Percentiles rank a stretch among this genome's conserved stretches.
Conservation (phyloP, 1,284 basidiomycete genomes). For the Erythrobasidium hasegawianum region DNA sequence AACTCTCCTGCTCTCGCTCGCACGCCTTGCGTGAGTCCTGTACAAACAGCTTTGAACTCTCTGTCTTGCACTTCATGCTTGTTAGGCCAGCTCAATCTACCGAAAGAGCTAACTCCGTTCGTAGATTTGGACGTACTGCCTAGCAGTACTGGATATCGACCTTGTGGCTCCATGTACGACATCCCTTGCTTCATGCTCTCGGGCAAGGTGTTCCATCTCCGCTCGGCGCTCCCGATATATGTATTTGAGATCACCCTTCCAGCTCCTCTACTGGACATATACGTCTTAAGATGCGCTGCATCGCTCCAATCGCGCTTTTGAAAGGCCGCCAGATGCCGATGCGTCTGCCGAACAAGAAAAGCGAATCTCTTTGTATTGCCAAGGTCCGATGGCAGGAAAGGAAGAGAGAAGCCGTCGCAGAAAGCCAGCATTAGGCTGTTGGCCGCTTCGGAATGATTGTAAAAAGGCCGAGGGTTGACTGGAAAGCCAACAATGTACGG, state of each 20-base stretch:
- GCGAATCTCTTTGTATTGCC: constrained; percentile 14
- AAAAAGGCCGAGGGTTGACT: constrained; percentile 25
- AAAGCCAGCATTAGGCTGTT: constrained; percentile 25
- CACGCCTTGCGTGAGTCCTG: constrained; percentile 9
- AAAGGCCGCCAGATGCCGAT: constrained; percentile 7
- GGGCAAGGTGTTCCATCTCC: not conserved
- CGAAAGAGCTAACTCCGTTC: constrained; percentile 23
- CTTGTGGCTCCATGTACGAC: not conserved
- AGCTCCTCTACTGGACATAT: not conserved
- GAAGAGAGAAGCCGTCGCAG: constrained; percentile 14
- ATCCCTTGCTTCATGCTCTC: not conserved
- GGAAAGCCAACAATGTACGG: constrained; percentile 19
- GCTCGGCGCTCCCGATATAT: constrained; percentile 8
- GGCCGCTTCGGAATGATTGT: constrained; percentile 14
- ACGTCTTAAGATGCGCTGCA: not conserved
- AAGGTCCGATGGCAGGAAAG: constrained; percentile 16
- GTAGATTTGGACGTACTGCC: constrained; percentile 5
- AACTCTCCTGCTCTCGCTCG: constrained; percentile 20
- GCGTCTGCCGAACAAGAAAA: constrained; percentile 13
- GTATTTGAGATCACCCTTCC: constrained; percentile 1
- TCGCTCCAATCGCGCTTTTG: constrained; percentile 4
- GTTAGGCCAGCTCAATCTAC: not conserved
- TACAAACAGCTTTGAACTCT: constrained; percentile 11
- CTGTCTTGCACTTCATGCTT: not conserved
- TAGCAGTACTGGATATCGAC: not conserved